Conservation (phyloP, 164 flowering plant genomes). For the Akebia trifoliata region DNA sequence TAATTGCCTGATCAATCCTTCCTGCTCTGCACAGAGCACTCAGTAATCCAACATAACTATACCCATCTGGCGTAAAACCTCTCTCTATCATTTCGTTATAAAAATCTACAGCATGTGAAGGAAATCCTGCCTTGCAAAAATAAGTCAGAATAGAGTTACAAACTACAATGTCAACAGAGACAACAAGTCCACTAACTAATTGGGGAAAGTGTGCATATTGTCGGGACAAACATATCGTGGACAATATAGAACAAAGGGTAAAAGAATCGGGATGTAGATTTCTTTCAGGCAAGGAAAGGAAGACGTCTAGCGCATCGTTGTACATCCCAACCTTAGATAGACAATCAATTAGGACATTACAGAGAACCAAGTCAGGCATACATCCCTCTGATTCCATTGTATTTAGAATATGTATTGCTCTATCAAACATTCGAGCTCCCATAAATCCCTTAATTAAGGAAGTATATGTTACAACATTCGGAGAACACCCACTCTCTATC, state of each 20-base stretch:
- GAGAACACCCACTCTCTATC: constrained; percentile 40
- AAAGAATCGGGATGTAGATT: constrained; percentile 51
- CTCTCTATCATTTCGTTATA: constrained; percentile 39
- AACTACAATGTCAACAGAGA: constrained; percentile 40
- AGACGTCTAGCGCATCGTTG: constrained; percentile 43
- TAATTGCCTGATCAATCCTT: constrained; percentile 38
- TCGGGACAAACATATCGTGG: constrained; percentile 29
- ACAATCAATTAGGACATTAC: constrained; percentile 51
- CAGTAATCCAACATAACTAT: constrained; percentile 46
- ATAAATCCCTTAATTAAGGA: constrained; percentile 47
- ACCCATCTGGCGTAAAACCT: constrained; percentile 45
- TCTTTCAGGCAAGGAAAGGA: constrained; percentile 23
- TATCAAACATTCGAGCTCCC: constrained; percentile 26
- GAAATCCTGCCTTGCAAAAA: constrained; percentile 41
- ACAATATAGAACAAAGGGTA: constrained; percentile 43
- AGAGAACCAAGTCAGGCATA: constrained; percentile 47
- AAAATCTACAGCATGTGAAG: constrained; percentile 37
- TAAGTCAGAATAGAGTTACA: constrained; percentile 48
- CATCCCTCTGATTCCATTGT: constrained; percentile 32
- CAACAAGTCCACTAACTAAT: constrained; percentile 19
- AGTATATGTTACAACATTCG: constrained; percentile 60
- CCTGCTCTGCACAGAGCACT: constrained; percentile 44
- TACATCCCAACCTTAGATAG: constrained; percentile 41
- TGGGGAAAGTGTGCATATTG: constrained; percentile 30
- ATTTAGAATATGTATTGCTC: constrained; percentile 29